These are phyloP conservation scores for Penicillium macrosclerotiorum DNA, from an alignment of 495 filamentous ascomycete genomes.

Conservation along the genomic window DNA sequence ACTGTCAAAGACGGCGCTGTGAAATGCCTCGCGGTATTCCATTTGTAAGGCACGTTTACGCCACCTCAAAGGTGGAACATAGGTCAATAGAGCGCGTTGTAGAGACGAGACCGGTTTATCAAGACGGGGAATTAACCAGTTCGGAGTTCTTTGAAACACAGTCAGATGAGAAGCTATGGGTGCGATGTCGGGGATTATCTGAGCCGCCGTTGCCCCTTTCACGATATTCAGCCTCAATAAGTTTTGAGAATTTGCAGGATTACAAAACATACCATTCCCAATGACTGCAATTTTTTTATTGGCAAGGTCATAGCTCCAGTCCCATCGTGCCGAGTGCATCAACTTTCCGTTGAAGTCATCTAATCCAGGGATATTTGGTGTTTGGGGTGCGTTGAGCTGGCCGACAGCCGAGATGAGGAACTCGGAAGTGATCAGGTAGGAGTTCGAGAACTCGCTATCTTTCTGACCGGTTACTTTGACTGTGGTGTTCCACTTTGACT, in stretches of 20 bases:
- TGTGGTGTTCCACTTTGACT: conserved; percentile 53
- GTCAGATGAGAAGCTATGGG: conserved; percentile 54
- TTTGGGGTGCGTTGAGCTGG: conserved; percentile 57
- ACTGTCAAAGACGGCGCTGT: conserved; percentile 35
- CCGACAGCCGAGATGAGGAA: conserved; percentile 66
- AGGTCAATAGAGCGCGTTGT: conserved; percentile 35
- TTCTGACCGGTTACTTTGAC: conserved; percentile 45
- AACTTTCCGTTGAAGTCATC: conserved; percentile 53
- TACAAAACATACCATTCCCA: conserved; percentile 44
- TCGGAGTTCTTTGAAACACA: conserved; percentile 67
- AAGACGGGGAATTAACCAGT: conserved; percentile 58
- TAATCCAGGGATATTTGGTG: conserved; percentile 58
- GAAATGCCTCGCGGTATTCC: conserved; percentile 46
- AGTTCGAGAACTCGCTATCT: conserved; percentile 41
- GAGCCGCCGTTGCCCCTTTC: conserved; percentile 66
- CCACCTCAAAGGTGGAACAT: conserved; percentile 45
- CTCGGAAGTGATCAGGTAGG: conserved; percentile 50
- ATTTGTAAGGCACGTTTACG: conserved; percentile 46
- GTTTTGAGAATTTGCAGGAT: conserved; percentile 17
- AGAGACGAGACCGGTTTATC: conserved; percentile 42
- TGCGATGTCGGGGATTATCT: conserved; percentile 65
- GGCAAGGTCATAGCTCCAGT: conserved; percentile 43
- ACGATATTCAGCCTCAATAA: conserved; percentile 25
- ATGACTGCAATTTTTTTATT: conserved; percentile 54
- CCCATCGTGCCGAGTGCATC: conserved; percentile 57